phyloP scores from a whole-genome alignment of 2,329 filamentous ascomycete species.

The Fusarium nodosum region DNA sequence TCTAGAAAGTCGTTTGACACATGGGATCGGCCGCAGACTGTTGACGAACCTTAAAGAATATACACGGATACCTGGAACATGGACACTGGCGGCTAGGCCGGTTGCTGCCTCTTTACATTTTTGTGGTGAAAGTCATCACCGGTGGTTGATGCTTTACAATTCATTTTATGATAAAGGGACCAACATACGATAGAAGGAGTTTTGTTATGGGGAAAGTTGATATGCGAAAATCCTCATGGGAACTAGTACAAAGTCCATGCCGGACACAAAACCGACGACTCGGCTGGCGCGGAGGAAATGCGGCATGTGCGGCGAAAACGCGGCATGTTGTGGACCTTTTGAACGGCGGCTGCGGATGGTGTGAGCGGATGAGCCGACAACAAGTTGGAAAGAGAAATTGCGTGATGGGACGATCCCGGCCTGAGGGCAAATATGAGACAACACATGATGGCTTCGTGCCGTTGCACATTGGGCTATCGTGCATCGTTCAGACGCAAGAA shows the following conservation, averaged over 20 bases:
- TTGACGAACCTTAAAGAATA: conserved; percentile 6
- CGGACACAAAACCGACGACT: conserved; percentile 37
- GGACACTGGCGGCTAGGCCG: conserved; percentile 29
- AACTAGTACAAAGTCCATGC: conserved; percentile 33
- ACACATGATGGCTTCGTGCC: conserved; percentile 23
- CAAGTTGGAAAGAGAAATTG: conserved; percentile 41
- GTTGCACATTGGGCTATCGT: conserved; percentile 20
- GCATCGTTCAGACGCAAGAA: conserved; percentile 9
- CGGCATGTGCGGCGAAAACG: conserved; percentile 48
- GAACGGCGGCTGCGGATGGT: conserved; percentile 30
- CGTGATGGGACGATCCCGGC: conserved; percentile 45
- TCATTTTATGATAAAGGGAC: conserved; percentile 31
- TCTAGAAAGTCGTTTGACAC: conserved; percentile 42
- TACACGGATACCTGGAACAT: conserved; percentile 14
- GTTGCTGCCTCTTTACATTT: conserved; percentile 16
- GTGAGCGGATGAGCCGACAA: conserved; percentile 39
- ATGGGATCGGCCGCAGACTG: conserved; percentile 20
- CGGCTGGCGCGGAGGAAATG: conserved; percentile 40
- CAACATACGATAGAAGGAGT: conserved; percentile 39
- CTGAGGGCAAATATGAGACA: conserved; percentile 31
- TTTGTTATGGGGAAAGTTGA: conserved; percentile 18
- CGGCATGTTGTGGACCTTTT: conserved; percentile 40
- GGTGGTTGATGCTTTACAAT: conserved; percentile 18
- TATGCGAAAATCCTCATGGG: conserved; percentile 14
- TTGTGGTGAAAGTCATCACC: conserved; percentile 18